These are phyloP conservation scores for Malassezia yamatoensis DNA, from an alignment of 1,284 basidiomycete genomes.

Conservation along the genomic window DNA sequence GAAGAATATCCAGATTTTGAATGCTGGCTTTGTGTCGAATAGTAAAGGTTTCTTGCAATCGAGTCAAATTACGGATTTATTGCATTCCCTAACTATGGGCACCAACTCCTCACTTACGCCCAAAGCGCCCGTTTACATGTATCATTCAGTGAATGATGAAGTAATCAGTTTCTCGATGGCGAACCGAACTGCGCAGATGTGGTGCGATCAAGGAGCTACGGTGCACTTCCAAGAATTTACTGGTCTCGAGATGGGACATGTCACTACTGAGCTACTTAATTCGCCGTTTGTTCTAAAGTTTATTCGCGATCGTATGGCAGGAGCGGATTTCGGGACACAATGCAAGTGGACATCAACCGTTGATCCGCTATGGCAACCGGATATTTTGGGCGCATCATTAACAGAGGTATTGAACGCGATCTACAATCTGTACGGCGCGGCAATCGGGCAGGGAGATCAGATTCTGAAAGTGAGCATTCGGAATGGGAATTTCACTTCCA, in stretches of 20 bases:
- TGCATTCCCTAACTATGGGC: constrained; percentile 8
- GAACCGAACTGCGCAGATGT: constrained; percentile 24
- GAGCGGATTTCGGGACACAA: neutral
- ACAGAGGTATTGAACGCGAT: constrained; percentile 15
- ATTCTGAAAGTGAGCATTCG: constrained; percentile 9
- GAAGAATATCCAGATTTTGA: constrained; percentile 12
- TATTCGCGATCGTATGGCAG: constrained; percentile 15
- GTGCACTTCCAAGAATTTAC: constrained; percentile 24
- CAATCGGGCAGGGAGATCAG: constrained; percentile 6
- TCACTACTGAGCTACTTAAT: constrained; percentile 16
- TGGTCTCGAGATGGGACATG: constrained; percentile 15
- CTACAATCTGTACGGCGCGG: constrained; percentile 5
- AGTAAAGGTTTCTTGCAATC: neutral
- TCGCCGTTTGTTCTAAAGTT: constrained; percentile 16
- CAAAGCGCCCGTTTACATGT: constrained; percentile 32
- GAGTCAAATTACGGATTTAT: neutral
- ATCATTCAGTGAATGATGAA: constrained; percentile 35
- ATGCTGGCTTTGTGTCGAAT: constrained; percentile 4
- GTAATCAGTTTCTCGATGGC: constrained; percentile 26
- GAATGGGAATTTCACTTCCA: neutral
- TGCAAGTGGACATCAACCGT: constrained; percentile 4
- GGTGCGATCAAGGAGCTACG: constrained; percentile 36
- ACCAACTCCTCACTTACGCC: constrained; percentile 12
- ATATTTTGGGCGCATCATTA: constrained; percentile 11
- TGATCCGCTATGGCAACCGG: constrained; percentile 13